A percentile compares a stretch with the other conserved stretches of the same genome.
Conservation (phyloP, 257 asterid genomes). For the Lavandula angustifolia region DNA sequence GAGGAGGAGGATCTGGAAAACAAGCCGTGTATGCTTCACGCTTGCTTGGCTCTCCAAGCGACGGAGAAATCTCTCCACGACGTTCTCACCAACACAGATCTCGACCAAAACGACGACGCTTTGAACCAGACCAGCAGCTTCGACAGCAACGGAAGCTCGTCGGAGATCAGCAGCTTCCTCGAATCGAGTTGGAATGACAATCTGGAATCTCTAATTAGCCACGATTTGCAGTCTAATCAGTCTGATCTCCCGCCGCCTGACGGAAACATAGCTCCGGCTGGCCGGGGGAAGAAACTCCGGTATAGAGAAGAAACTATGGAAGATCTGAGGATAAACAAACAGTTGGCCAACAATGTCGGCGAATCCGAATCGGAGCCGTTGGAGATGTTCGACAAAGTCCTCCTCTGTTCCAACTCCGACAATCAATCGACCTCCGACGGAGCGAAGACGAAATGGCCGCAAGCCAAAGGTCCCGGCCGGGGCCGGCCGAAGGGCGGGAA, state of each 20-base stretch:
- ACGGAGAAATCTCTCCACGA: constrained; percentile 69
- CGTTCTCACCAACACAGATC: constrained; percentile 46
- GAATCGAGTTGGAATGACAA: constrained; percentile 18
- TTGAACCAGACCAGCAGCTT: constrained; percentile 35
- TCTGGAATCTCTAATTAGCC: not conserved
- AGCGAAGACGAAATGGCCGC: constrained; percentile 21
- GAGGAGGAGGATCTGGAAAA: constrained; percentile 70
- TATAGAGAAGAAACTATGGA: constrained; percentile 37
- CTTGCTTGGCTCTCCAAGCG: constrained; percentile 70
- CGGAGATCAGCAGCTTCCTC: constrained; percentile 29
- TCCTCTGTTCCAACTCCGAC: constrained; percentile 37
- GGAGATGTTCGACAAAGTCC: constrained; percentile 49
- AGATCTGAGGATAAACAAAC: constrained; percentile 37
- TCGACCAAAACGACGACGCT: constrained; percentile 4
- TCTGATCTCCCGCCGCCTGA: constrained; percentile 1
- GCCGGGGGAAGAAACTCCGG: constrained; percentile 42
- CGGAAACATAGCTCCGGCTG: not conserved
- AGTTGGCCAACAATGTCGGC: constrained; percentile 29
- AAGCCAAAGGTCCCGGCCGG: constrained; percentile 27
- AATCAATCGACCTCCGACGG: not conserved
- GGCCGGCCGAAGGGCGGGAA: constrained; percentile 44
- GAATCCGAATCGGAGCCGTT: constrained; percentile 41
- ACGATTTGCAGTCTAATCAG: not conserved
- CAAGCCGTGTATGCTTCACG: constrained; percentile 70
- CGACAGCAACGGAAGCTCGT: constrained; percentile 27